Conservation (phyloP, 2,329 filamentous ascomycete species). For the Geoglossum cookeanum region DNA sequence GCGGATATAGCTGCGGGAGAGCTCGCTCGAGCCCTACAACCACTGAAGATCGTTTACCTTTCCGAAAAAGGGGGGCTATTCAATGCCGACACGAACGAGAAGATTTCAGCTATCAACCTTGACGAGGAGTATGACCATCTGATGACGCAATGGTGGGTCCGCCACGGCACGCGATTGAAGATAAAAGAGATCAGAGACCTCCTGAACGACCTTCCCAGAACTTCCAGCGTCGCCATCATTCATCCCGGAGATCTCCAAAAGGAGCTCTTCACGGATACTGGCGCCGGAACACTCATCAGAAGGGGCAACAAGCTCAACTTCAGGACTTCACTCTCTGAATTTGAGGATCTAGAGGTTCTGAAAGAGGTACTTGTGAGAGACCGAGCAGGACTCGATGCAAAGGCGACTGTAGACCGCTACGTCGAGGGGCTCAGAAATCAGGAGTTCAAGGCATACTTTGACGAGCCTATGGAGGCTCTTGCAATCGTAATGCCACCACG, state of each 20-base stretch:
- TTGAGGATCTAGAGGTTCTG: conserved; percentile 56
- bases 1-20: conserved; percentile 92
- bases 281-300: conserved; percentile 81
- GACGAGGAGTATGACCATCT: conserved; percentile 89
- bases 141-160: conserved; percentile 88
- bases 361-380: conserved; percentile 71
- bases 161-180: conserved; percentile 87
- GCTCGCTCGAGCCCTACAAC: conserved; percentile 71
- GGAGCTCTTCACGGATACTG: conserved; percentile 90
- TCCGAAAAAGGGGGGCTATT: conserved; percentile 94
- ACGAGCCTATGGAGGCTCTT: conserved; percentile 82
- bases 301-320: conserved; percentile 77
- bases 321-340: conserved; percentile 49
- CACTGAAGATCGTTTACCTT: conserved; percentile 95
- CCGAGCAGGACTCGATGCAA: conserved; percentile 61
- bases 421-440: conserved; percentile 57
- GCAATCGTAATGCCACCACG: conserved; percentile 66
- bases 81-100: conserved; percentile 80
- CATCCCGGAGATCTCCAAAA: conserved; percentile 91
- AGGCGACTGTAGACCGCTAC: conserved; percentile 71
- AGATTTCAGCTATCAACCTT: conserved; percentile 93
- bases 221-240: conserved; percentile 92
- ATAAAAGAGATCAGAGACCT: conserved; percentile 96
- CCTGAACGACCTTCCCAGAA: conserved; percentile 69
- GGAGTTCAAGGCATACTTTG: conserved; percentile 83